Percentiles rank a stretch among this genome's conserved stretches.
These are phyloP conservation scores for Acidiella bohemica DNA, from an alignment of 495 filamentous ascomycete species.

Conservation along the genomic window DNA sequence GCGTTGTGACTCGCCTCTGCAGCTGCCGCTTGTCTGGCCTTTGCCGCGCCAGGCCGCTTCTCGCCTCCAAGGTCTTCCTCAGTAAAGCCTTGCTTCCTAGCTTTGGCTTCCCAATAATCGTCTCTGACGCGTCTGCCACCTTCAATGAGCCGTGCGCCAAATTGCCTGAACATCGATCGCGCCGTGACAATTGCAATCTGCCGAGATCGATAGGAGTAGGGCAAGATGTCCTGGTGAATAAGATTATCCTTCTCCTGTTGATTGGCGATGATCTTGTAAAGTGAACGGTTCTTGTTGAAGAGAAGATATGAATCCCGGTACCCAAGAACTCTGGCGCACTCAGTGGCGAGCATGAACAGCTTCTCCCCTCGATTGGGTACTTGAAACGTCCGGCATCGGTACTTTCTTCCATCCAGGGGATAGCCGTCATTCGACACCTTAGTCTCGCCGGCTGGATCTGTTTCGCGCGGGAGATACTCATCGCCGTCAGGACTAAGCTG, in stretches of 20 bases:
- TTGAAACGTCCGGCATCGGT: constrained; percentile 83
- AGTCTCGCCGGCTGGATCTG: constrained; percentile 81
- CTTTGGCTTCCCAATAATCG: constrained; percentile 98
- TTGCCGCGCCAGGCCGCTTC: constrained; percentile 85
- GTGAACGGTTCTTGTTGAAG: constrained; percentile 97
- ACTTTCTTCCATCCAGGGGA: constrained; percentile 68
- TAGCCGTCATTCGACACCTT: constrained; percentile 81
- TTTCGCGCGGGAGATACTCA: constrained; percentile 90
- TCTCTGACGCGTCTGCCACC: constrained; percentile 84
- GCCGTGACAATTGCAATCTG: constrained; percentile 98
- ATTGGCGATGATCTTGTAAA: constrained; percentile 96
- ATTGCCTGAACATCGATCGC: constrained; percentile 98
- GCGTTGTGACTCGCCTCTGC: constrained; percentile 35
- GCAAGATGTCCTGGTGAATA: constrained; percentile 85
- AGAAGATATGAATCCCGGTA: constrained; percentile 96
- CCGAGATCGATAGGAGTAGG: constrained; percentile 93
- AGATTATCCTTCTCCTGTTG: constrained; percentile 95
- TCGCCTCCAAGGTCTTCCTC: constrained; percentile 94
- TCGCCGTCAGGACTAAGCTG: constrained; percentile 85
- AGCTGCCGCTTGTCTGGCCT: constrained; percentile 69
- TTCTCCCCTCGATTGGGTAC: constrained; percentile 85
- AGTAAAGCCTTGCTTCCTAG: constrained; percentile 93
- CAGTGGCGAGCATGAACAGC: constrained; percentile 96
- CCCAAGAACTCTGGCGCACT: constrained; percentile 86
- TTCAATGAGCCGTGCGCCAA: constrained; percentile 87